Evolutionary conservation across 2,329 filamentous ascomycete genomes (phyloP).

Genomic region (Biscogniauxia sp.): DNA sequence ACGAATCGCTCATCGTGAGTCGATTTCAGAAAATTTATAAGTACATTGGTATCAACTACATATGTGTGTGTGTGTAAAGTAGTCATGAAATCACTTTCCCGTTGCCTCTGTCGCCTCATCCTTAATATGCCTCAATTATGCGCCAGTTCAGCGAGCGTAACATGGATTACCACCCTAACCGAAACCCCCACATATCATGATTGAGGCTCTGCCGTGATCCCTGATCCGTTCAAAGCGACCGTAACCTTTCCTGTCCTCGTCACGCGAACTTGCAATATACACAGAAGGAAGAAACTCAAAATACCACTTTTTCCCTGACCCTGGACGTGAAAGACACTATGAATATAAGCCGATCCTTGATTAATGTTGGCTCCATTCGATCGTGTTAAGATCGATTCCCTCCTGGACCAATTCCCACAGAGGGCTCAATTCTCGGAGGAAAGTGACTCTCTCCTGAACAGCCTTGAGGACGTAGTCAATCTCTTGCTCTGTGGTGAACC

Average conservation of each 20-base stretch:
- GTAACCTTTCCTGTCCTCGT: neutral
- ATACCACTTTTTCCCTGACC: neutral
- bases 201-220: conserved; percentile 1
- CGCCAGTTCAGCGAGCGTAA: neutral
- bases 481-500: conserved; percentile 92
- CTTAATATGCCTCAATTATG: neutral
- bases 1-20: neutral
- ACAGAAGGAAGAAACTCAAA: neutral
- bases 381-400: conserved; percentile 90
- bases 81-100: neutral
- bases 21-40: neutral
- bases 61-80: neutral
- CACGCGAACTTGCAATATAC: conserved; percentile 5
- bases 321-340: neutral
- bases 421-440: conserved; percentile 90
- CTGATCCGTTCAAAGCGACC: conserved; percentile 2
- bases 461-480: conserved; percentile 98
- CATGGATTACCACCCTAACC: neutral
- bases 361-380: conserved; percentile 97
- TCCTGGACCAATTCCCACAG: conserved; percentile 98
- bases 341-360: neutral
- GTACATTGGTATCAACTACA: neutral
- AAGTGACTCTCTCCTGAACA: conserved; percentile 84
- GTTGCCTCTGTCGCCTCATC: neutral
- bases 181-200: conserved; percentile 15